Evolutionary conservation across 2,329 filamentous ascomycete genomes (phyloP), one percentile per base, ranked within the genome.

Genomic region (Hymenoscyphus albidus): DNA sequence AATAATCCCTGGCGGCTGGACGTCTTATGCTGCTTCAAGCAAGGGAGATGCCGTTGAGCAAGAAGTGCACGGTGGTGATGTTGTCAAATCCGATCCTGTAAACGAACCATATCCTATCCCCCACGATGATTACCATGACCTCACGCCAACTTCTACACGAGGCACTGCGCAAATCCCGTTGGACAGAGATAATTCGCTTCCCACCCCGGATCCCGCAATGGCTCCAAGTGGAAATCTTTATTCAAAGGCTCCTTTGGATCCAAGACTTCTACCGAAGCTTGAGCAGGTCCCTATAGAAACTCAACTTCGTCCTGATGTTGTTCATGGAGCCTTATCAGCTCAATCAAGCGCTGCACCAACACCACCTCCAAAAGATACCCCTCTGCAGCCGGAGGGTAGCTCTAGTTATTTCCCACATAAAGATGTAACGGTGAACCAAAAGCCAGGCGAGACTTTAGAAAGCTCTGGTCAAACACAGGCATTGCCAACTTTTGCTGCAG

Each of bases 351-450:
- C 72, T 51, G 75, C 78, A 2, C 80, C 83, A 6, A 81, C 79
- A 5, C 81, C 81, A 16, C 78, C 79, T 32, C 75, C 76, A 2
- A 82, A 82, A 64, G 80, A 83, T 64, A 75, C 74, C 9, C 72
- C 70, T 40, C 40, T 59, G n/a, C 27, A 59, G 40, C 54, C 54
- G 18, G 22, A 27, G n/a, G 61, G 67, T 40, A 59, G 62, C 42
- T 32, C 61, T 5, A 66, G 64, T 18, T 69, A 70, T 32, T 70
- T 69, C 35, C 62, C 70, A 48, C 38, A 68, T 5, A 64, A 65
- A 39, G 61, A 69, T 22, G 62, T 32, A 13, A 61, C 31, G 12
- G 3, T 61, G 1, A 58, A 65, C 57, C 59, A 62, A 18, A 51
- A 57, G 4, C 58, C 57, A 31, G 61, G 65, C 38, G 65, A 70